These are phyloP conservation scores for Myriosclerotinia curreyana DNA, from an alignment of 2,329 filamentous ascomycete genomes.

Conservation along the genomic window DNA sequence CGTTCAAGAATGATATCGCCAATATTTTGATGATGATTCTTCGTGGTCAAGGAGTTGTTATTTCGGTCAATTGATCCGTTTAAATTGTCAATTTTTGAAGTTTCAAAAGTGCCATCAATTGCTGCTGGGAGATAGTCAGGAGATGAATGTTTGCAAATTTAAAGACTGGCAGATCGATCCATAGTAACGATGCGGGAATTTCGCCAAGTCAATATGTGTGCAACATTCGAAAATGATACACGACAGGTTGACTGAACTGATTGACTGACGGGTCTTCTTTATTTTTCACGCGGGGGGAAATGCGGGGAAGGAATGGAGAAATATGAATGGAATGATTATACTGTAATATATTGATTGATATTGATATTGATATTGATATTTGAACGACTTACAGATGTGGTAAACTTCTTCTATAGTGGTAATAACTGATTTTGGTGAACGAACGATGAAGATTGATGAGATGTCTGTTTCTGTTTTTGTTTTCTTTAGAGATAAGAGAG, in stretches of 20 bases:
- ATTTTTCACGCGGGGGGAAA: background rate
- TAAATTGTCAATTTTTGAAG: background rate
- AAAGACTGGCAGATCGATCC: background rate
- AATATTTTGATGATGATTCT: background rate
- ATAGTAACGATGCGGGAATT: background rate
- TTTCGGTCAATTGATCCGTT: slow-evolving; percentile 2
- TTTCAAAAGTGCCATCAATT: no score
- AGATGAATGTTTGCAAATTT: background rate
- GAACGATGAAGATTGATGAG: background rate
- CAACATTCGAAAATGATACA: background rate
- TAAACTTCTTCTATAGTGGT: background rate
- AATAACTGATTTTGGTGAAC: background rate
- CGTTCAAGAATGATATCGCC: background rate
- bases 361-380: background rate
- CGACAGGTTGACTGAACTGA: no score
- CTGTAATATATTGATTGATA: no score
- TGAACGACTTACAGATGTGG: background rate
- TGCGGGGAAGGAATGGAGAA: background rate
- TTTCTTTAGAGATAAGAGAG: no score
- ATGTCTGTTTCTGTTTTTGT: background rate
- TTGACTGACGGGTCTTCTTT: no score
- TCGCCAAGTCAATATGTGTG: background rate
- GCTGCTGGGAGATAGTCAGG: no score
- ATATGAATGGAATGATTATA: background rate
- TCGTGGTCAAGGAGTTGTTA: background rate